These are phyloP conservation scores for Lepraria neglecta DNA, from an alignment of 495 filamentous ascomycete genomes.

Conservation along the genomic window DNA sequence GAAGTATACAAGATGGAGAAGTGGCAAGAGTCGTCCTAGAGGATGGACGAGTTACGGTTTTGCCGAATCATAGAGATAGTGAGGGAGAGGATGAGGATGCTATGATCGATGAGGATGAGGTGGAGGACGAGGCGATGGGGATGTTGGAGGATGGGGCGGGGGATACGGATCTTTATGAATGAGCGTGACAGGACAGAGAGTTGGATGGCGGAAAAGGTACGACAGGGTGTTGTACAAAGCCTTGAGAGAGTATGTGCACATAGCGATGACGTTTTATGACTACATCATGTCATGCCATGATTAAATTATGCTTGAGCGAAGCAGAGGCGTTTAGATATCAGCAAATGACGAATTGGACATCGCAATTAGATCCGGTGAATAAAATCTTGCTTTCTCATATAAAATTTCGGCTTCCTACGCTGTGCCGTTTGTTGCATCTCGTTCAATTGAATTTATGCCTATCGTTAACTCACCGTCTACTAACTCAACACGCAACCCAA, in stretches of 20 bases:
- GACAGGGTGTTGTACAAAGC: no score
- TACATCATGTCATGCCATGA: not conserved
- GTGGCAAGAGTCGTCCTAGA: conserved; percentile 68
- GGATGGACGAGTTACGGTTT: conserved; percentile 66
- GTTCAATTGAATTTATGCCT: no score
- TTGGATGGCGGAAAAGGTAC: no score
- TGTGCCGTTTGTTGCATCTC: no score
- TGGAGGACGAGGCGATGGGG: conserved; percentile 63
- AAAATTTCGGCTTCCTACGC: no score
- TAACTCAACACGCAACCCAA: no score
- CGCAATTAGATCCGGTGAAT: no score
- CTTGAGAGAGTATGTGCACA: not conserved
- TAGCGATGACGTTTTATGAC: not conserved
- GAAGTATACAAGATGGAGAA: conserved; percentile 80
- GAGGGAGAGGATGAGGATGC: conserved; percentile 64
- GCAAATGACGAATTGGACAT: no score
- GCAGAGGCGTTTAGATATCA: not conserved
- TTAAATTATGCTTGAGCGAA: not conserved
- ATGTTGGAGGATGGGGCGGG: conserved; percentile 54
- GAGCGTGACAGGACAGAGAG: no score
- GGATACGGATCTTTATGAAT: conserved; percentile 72
- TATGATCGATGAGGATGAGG: conserved; percentile 59
- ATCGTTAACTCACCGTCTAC: no score
- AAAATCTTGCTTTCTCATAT: no score
- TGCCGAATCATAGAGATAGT: conserved; percentile 72